Percentiles rank a stretch among this genome's conserved stretches.
Evolutionary conservation across 177 flowering plant genomes (phyloP).

Genomic region (Vitis hybrid): DNA sequence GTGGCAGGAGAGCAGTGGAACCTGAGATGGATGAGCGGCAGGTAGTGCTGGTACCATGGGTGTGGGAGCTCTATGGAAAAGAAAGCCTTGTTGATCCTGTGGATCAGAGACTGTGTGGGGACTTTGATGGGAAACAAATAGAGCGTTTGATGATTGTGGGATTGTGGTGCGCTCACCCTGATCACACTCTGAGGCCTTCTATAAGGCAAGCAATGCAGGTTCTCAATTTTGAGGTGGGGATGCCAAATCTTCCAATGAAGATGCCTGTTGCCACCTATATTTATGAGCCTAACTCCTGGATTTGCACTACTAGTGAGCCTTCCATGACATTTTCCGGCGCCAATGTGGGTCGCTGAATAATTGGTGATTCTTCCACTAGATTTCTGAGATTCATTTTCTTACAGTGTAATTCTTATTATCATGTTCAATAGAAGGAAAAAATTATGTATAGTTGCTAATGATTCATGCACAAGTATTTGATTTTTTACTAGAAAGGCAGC

Average conservation of each 20-base stretch:
- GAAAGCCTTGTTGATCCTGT: constrained; percentile 13
- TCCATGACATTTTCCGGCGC: constrained; percentile 5
- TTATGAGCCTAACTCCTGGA: constrained; percentile 1
- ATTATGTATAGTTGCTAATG: too few species aligned
- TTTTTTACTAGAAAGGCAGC: too few species aligned
- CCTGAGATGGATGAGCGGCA: background rate
- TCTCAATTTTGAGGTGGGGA: constrained; percentile 15
- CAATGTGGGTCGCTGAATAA: constrained; percentile 9
- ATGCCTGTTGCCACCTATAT: constrained; percentile 21
- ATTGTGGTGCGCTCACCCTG: constrained; percentile 32
- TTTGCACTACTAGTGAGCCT: constrained; percentile 10
- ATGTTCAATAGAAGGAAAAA: too few species aligned
- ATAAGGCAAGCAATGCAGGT: constrained; percentile 24
- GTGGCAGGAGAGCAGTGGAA: constrained; percentile 31
- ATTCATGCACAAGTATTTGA: too few species aligned
- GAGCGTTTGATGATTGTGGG: constrained; percentile 28
- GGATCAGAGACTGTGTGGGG: constrained; percentile 21
- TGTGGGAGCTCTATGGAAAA: constrained; percentile 27
- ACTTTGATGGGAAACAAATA: constrained; percentile 11
- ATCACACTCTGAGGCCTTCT: constrained; percentile 17
- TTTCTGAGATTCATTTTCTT: background rate
- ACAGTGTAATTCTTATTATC: background rate
- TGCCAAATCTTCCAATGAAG: constrained; percentile 21
- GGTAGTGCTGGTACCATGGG: constrained; percentile 30
- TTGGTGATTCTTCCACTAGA: background rate